Conservation (phyloP, 2,329 filamentous ascomycete genomes). For the Harringtonia aguacate region DNA sequence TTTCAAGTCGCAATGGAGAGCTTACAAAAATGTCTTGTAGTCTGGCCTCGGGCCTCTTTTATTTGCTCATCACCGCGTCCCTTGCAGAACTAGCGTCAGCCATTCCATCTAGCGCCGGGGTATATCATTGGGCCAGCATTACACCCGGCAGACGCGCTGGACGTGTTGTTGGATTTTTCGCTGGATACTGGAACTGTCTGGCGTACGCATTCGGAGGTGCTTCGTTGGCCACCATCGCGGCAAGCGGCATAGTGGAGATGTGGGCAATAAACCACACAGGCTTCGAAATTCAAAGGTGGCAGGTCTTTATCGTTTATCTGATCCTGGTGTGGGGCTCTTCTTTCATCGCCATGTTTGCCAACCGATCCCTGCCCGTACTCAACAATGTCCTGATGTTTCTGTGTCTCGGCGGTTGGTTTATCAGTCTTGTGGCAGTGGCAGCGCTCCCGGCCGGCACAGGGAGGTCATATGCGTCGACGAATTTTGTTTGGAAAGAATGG, state of each 20-base stretch:
- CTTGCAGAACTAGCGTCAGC: neutral
- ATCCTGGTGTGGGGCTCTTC: neutral
- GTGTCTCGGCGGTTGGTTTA: neutral
- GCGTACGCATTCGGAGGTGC: neutral
- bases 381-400: neutral
- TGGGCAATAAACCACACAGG: neutral
- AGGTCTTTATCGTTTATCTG: neutral
- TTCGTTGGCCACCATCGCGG: neutral
- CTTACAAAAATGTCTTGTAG: neutral
- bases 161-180: neutral
- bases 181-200: neutral
- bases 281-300: neutral
- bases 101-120: neutral
- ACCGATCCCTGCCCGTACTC: neutral
- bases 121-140: neutral
- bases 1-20: too few relatives aligned
- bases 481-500: neutral
- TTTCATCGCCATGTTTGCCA: neutral
- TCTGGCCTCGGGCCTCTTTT: neutral
- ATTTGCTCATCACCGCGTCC: neutral
- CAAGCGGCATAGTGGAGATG: neutral
- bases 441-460: neutral
- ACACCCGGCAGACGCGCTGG: neutral
- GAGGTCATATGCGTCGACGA: neutral
- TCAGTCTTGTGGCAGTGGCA: neutral